Evolutionary conservation across 73 alveolate genomes (phyloP), one percentile per base, ranked within the genome.

Genomic region (Tetrahymena malaccensis): DNA sequence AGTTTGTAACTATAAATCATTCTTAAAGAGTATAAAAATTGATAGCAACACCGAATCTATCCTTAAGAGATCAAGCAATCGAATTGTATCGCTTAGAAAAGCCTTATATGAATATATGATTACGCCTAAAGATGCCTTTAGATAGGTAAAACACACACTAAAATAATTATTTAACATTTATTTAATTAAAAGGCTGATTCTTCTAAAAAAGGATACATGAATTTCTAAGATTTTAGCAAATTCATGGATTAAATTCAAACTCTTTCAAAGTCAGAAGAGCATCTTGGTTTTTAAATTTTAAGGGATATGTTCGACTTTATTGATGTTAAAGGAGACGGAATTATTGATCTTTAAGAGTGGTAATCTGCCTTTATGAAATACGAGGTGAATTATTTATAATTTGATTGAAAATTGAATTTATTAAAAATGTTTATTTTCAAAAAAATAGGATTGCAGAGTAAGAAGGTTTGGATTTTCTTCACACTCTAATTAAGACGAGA

Each of bases 311-410:
- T 96, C 95, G 99, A 98, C 93, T 96, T 96, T 40, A 96, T 97
- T 22, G 99, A 98, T 94, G 85, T 97, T 94, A 98, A 98, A 96
- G 97, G 97, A 96, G 99, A 98, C 95, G 99, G 99, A 17, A 96
- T 96, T 34, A 94, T 98, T 50, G 99, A 98, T 83, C 55, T 94
- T 43, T 96, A 97, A 94, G 99, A 98, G 94, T 98, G 99, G 99
- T 25, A 25, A n/a, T 11, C 89, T 70, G 35, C 89, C 25, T 70
- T 70, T 11, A 70, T 70, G 89, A 70, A 70, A 70, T 70, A 70
- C 89, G 89, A 70, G 25, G 89, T 70, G 25, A 50, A 50, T 70
- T 70, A 22, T 12, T 56, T 56, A 56, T 0, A 9, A 10, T 56
- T 12, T 70, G 7, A 50, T 19, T 50, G 9, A 15, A 11, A 50